phyloP scores from a whole-genome alignment of 2,329 filamentous ascomycete genomes.

The Trichoderma arundinaceum region DNA sequence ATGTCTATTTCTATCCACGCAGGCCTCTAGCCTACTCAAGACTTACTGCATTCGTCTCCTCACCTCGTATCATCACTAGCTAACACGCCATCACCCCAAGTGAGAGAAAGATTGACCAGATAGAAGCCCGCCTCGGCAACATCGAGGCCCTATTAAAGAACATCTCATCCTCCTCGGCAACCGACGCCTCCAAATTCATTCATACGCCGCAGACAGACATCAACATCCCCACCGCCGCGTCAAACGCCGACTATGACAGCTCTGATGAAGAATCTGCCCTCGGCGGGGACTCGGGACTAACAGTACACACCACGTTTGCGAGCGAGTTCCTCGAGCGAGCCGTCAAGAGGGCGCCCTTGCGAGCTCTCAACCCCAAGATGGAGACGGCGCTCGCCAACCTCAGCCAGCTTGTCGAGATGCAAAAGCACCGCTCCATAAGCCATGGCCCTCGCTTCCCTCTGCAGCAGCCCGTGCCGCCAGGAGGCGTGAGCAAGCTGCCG shows the following conservation, averaged over 20 bases:
- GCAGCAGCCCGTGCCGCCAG: constrained; percentile 53
- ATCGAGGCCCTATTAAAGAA: constrained; percentile 53
- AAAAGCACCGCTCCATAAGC: constrained; percentile 50
- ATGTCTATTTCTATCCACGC: constrained; percentile 39
- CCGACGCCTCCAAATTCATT: constrained; percentile 35
- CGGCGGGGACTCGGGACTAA: constrained; percentile 56
- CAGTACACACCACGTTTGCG: constrained; percentile 59
- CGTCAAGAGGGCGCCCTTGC: constrained; percentile 55
- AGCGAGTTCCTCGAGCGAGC: constrained; percentile 60
- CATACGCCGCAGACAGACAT: constrained; percentile 39
- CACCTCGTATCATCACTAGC: not conserved
- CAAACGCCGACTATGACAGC: constrained; percentile 46
- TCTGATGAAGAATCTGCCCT: constrained; percentile 51
- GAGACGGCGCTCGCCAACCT: constrained; percentile 58
- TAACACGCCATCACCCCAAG: constrained; percentile 39
- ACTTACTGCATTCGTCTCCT: not conserved
- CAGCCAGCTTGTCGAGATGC: constrained; percentile 58
- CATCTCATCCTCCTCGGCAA: constrained; percentile 42
- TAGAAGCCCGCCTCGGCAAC: constrained; percentile 52
- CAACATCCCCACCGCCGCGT: constrained; percentile 39
- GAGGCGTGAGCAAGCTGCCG: constrained; percentile 56
- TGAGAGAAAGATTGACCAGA: constrained; percentile 59
- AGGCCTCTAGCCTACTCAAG: not conserved
- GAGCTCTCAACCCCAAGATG: constrained; percentile 57
- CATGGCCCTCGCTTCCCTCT: constrained; percentile 54